Base-by-base conservation (phyloP, 2,329 filamentous ascomycete genomes). In the Canariomyces notabilis region DNA sequence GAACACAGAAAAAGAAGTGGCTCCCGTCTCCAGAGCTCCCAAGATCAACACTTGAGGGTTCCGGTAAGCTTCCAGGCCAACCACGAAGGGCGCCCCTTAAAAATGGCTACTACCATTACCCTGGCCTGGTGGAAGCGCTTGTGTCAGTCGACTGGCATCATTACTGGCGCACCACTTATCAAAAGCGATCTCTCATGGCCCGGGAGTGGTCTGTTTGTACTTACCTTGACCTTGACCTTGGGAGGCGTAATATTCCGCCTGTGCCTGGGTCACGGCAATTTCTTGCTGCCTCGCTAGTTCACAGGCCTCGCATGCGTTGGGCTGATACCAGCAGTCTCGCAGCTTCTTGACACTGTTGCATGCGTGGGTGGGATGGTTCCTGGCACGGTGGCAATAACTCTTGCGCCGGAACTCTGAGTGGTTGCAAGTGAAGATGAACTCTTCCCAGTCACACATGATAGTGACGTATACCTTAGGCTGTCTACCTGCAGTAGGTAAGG, bases 311-410 rank as follows among this genome's bases (percentile, higher is more conserved):
- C 82, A 84, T 14, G 72, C 65, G 11, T 75, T 69, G 4, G 63
- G 65, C 58, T 82, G 79, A 22, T 73, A 70, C 71, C 76, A 79
- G 59, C 77, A 77, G 51, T 79, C 69, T 19, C 79, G 75, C 49
- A 86, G 72, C 32, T 77, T 77, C 67, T 85, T 83, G 45, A 87
- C 77, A 9, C 80, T 74, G 23, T 77, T 78, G 64, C 86, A 89
- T 56, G 80, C 73, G 61, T 89, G 84, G 51, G 76, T 73, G 1
- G 79, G 79, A 56, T 88, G 81, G 60, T 86, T 87, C 48, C 86
- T 81, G 5, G 85, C 83, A 55, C 80, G 82, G 65, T 89, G 86
- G 64, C 86, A 90, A 64, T 87, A 77, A 19, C 79, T 80, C 59
- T 82, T 80, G 22, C 86, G 69, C 16, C 80, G 76, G 20, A 74